Evolutionary conservation across 1,284 basidiomycete species (phyloP), one percentile per base, ranked within the genome.

Genomic region (Leucoagaricus sp.): DNA sequence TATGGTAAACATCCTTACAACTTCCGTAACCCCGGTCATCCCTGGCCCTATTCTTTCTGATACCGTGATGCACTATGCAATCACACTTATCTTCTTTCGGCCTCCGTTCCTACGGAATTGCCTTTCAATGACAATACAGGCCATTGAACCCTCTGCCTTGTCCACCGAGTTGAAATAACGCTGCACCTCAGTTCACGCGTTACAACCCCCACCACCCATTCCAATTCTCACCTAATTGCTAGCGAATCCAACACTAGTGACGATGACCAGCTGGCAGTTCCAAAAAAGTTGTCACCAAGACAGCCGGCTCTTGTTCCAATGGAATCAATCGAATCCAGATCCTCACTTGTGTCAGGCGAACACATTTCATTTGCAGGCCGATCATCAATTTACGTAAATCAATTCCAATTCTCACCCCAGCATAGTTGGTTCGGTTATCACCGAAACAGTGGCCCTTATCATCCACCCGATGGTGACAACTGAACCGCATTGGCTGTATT

Each of bases 1-100:
- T 40, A 47, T 12, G 31, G 28, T n/a, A 10, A 5, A 21, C 29
- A 46, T 19, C 19, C 42, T 44, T 45, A 38, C 42, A 19, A 21
- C 51, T 49, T 49, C 38, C 53, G 53, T 55, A 49, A 49, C 53
- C 19, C 15, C 53, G 46, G 38, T 26, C 53, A 42, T 55, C 40
- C 45, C 19, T 42, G 40, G 38, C 1, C 33, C 48, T 38, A n/a
- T 52, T 53, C 52, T n/a, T n/a, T n/a, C n/a, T n/a, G n/a, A n/a
- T n/a, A n/a, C n/a, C n/a, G n/a, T 53, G 52, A 53, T 53, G 34
- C 36, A 28, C 25, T n/a, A 36, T 45, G 31, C 36, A 47, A n/a
- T 40, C 28, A 41, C 21, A 40, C 36, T 29, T 29, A 40, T 21
- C 34, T 40, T 26, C 17, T 40, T 55, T 33, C 36, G 21, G 34